These are phyloP conservation scores for Colletotrichum lini DNA, from an alignment of 2,329 filamentous ascomycete genomes.

Conservation along the genomic window DNA sequence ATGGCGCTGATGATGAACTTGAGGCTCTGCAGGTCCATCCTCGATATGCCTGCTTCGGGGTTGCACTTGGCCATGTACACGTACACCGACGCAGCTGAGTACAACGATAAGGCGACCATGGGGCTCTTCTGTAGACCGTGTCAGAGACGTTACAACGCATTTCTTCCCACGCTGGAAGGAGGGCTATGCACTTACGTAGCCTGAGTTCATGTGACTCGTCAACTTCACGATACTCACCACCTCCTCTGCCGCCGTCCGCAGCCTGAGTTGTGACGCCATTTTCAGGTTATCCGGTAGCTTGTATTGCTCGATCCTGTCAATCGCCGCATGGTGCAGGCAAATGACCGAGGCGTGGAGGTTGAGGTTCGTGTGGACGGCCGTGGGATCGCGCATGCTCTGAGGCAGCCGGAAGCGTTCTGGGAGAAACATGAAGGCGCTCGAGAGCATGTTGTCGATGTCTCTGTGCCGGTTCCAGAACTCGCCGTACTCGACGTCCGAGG, in stretches of 20 bases:
- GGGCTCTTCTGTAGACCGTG: constrained; percentile 74
- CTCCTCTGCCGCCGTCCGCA: constrained; percentile 85
- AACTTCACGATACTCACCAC: constrained; percentile 87
- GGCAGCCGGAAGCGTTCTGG: constrained; percentile 83
- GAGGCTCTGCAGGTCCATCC: constrained; percentile 64
- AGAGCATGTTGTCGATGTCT: constrained; percentile 83
- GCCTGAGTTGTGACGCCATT: constrained; percentile 79
- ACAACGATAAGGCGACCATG: constrained; percentile 86
- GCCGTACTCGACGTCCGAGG: constrained; percentile 81
- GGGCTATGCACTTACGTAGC: constrained; percentile 68
- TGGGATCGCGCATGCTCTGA: constrained; percentile 75
- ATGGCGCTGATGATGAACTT: constrained; percentile 86
- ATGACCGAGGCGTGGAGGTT: constrained; percentile 91
- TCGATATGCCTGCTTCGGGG: constrained; percentile 71
- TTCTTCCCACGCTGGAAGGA: background rate
- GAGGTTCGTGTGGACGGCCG: constrained; percentile 87
- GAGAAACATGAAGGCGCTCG: constrained; percentile 83
- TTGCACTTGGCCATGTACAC: constrained; percentile 82
- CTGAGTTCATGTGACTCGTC: constrained; percentile 78
- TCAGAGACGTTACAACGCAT: constrained; percentile 39
- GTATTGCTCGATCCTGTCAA: constrained; percentile 85
- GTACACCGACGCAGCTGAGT: constrained; percentile 87
- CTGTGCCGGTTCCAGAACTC: constrained; percentile 90
- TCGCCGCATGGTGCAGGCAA: constrained; percentile 89
- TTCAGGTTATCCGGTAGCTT: constrained; percentile 75